Evolutionary conservation across 2,329 filamentous ascomycete species (phyloP).

Genomic region (Paramyrothecium roridum): DNA sequence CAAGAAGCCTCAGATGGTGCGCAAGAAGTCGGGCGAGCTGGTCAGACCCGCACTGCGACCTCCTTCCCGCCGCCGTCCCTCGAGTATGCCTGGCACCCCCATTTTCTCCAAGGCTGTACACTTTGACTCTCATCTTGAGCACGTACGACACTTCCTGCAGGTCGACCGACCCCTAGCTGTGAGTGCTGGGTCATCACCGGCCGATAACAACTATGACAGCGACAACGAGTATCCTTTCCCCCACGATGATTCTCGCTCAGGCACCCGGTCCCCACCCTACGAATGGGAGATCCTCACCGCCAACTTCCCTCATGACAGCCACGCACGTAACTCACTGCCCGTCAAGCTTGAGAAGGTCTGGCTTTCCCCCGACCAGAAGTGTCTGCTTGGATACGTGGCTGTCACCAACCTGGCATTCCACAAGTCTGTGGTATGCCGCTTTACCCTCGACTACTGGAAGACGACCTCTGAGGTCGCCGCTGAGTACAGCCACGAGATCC

Average conservation of each 20-base stretch:
- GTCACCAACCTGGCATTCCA: constrained; percentile 88
- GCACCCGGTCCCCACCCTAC: constrained; percentile 47
- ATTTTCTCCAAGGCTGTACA: constrained; percentile 97
- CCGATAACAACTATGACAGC: constrained; percentile 78
- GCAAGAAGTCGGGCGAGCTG: constrained; percentile 97
- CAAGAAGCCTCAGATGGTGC: constrained; percentile 84
- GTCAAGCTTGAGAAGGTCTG: constrained; percentile 84
- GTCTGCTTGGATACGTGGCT: constrained; percentile 75
- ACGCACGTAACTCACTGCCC: constrained; percentile 58
- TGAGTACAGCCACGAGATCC: constrained; percentile 81
- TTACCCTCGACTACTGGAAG: constrained; percentile 98
- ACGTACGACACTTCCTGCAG: constrained; percentile 92
- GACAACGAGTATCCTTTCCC: constrained; percentile 88
- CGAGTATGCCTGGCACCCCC: constrained; percentile 95
- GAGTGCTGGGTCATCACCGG: constrained; percentile 88
- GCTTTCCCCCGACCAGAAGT: constrained; percentile 84
- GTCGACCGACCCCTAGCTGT: constrained; percentile 94
- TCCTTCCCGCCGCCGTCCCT: constrained; percentile 76
- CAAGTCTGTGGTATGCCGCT: constrained; percentile 85
- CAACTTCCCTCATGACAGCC: constrained; percentile 67
- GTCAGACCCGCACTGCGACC: constrained; percentile 87
- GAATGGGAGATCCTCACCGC: constrained; percentile 86
- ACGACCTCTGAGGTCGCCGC: constrained; percentile 91
- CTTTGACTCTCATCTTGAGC: constrained; percentile 94
- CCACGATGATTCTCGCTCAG: constrained; percentile 35